Percentiles rank a stretch among this genome's conserved stretches.
Evolutionary conservation across 78 protist species (phyloP).

Genomic region (Dictyostelium intermedium): DNA sequence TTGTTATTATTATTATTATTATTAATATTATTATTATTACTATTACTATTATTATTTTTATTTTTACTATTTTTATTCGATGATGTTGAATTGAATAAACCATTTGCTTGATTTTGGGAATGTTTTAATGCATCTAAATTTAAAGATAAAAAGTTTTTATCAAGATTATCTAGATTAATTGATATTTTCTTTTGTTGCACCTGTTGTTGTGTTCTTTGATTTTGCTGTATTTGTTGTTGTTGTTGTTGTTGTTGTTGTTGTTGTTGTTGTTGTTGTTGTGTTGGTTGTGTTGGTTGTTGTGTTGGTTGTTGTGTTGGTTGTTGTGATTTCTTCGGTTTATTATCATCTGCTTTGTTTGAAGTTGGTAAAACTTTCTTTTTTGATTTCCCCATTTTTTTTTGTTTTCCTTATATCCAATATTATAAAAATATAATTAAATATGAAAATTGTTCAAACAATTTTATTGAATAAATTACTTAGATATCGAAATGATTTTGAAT

Average conservation of each 20-base stretch:
- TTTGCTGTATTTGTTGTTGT: background rate
- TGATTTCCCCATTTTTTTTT: background rate
- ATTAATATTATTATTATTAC: background rate
- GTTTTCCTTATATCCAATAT: no score
- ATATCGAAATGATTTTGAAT: background rate
- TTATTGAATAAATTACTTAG: background rate
- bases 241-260: constrained; percentile 22
- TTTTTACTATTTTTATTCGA: background rate
- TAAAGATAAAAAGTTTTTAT: background rate
- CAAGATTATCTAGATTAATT: background rate
- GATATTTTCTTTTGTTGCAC: background rate
- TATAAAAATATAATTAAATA: no score
- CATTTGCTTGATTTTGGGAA: background rate
- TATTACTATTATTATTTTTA: background rate
- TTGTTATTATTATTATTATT: background rate
- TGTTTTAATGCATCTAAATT: background rate
- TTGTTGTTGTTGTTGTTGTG: constrained; percentile 12
- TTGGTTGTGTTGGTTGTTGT: background rate
- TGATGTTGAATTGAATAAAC: background rate
- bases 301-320: background rate
- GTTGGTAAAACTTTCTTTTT: background rate
- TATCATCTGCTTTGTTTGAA: background rate
- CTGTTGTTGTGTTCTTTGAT: background rate
- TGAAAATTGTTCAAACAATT: no score
- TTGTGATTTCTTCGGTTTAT: background rate